A percentile compares a stretch with the other conserved stretches of the same genome.
phyloP scores from a whole-genome alignment of 129 eudicot genomes.

The Rutidosis leptorrhynchoides region DNA sequence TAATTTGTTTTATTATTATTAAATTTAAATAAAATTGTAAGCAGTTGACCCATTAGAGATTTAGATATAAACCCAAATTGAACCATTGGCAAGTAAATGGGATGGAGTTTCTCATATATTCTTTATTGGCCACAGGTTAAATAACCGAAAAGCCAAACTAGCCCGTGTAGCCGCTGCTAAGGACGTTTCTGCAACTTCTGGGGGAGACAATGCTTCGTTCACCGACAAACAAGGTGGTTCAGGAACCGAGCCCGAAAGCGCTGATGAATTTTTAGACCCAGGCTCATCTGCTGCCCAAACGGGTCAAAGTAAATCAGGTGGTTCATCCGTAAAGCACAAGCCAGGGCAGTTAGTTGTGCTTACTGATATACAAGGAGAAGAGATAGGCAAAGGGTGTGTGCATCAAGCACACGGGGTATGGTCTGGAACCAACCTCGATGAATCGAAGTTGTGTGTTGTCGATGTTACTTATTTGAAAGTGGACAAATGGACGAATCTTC shows the following conservation, averaged over 20 bases:
- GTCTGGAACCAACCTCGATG: conserved; percentile 53
- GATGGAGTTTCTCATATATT: neutral
- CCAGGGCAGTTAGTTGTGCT: conserved; percentile 67
- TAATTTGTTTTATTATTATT: neutral
- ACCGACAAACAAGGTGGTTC: conserved; percentile 61
- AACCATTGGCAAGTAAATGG: neutral
- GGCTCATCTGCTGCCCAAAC: conserved; percentile 36
- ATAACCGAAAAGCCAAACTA: conserved; percentile 86
- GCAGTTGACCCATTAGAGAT: neutral
- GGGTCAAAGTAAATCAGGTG: conserved; percentile 24
- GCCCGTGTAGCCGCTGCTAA: conserved; percentile 91
- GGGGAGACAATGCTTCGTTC: conserved; percentile 35
- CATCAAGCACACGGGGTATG: conserved; percentile 64
- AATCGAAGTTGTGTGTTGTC: conserved; percentile 63
- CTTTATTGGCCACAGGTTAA: conserved; percentile 53
- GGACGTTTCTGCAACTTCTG: conserved; percentile 52
- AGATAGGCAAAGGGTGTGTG: conserved; percentile 70
- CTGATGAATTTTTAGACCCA: conserved; percentile 39
- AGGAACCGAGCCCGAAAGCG: conserved; percentile 42
- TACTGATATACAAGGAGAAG: conserved; percentile 51
- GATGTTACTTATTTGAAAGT: conserved; percentile 53
- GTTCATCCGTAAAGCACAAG: conserved; percentile 17
- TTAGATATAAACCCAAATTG: neutral
- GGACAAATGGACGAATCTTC: conserved; percentile 46
- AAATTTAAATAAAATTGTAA: neutral